Conservation (phyloP, 2,329 filamentous ascomycete species). For the Penicillium glabrum region DNA sequence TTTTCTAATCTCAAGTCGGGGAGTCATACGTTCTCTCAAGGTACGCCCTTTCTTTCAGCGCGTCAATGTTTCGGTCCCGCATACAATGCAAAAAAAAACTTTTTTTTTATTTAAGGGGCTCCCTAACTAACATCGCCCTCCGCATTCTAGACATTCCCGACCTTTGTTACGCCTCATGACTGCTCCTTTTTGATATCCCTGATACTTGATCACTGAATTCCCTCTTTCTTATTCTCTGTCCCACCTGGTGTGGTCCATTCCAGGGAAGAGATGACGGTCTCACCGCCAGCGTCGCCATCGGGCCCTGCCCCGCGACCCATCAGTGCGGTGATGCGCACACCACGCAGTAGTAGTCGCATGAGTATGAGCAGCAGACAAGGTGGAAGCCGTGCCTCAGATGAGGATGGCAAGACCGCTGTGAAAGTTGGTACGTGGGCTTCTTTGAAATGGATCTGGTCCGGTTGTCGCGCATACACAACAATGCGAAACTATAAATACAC, state of each 20-base stretch:
- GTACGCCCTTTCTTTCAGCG: background rate
- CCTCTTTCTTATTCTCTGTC: constrained; percentile 2
- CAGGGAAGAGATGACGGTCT: constrained; percentile 55
- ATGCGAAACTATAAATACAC: background rate
- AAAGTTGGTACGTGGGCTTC: constrained; percentile 78
- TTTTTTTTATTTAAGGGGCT: constrained; percentile 1
- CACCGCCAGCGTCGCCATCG: constrained; percentile 68
- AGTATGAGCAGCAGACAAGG: constrained; percentile 74
- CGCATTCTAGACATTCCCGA: constrained; percentile 17
- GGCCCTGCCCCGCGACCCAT: constrained; percentile 65
- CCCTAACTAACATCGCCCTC: constrained; percentile 12
- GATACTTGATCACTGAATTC: background rate
- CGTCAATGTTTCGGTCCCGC: background rate
- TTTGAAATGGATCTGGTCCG: background rate
- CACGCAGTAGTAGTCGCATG: constrained; percentile 79
- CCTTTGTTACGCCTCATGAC: constrained; percentile 20
- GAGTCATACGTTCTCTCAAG: background rate
- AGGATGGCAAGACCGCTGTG: constrained; percentile 86
- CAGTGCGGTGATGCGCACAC: constrained; percentile 76
- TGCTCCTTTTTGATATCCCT: constrained; percentile 1
- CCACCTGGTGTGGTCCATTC: constrained; percentile 22
- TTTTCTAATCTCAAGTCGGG: background rate
- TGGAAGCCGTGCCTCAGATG: constrained; percentile 81
- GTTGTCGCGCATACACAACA: background rate
- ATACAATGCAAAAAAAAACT: background rate